Evolutionary conservation across 2,329 filamentous ascomycete species (phyloP).

Genomic region (Rasamsonia emersonii): DNA sequence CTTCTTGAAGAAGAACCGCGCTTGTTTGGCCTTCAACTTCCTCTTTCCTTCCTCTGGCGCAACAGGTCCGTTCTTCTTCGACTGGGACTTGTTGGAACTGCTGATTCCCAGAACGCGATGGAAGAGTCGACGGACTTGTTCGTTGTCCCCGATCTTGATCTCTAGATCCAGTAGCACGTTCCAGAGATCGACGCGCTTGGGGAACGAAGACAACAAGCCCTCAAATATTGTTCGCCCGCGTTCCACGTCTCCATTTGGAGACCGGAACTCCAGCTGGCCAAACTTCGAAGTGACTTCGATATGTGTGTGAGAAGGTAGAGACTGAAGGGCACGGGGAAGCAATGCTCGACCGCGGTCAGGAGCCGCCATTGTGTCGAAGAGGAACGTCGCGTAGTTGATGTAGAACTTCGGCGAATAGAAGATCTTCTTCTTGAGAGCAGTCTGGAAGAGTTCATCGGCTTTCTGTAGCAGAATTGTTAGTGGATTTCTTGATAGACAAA

Average conservation of each 20-base stretch:
- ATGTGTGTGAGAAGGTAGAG: slow-evolving; percentile 61
- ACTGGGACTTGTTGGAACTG: slow-evolving; percentile 21
- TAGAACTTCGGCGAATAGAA: slow-evolving; percentile 67
- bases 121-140: slow-evolving; percentile 67
- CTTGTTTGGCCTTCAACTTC: slow-evolving; percentile 69
- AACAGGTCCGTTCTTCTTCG: slow-evolving; percentile 23
- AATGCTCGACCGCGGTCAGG: slow-evolving; percentile 69
- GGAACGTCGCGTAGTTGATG: slow-evolving; percentile 90
- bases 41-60: slow-evolving; percentile 44
- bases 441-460: slow-evolving; percentile 80
- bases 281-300: slow-evolving; percentile 77
- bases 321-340: slow-evolving; percentile 74
- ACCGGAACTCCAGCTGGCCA: slow-evolving; percentile 84
- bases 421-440: slow-evolving; percentile 85
- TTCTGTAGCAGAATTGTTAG: slow-evolving; percentile 47
- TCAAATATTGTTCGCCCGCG: slow-evolving; percentile 93
- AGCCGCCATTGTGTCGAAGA: slow-evolving; percentile 63
- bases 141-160: slow-evolving; percentile 50
- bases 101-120: slow-evolving; percentile 56
- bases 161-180: slow-evolving; percentile 86
- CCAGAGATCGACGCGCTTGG: slow-evolving; percentile 88
- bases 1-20: slow-evolving; percentile 79
- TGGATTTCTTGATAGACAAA: neutral
- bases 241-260: slow-evolving; percentile 72
- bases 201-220: slow-evolving; percentile 71